These are phyloP conservation scores for Debaryomyces sp. DNA, from an alignment of 1,139 yeast species.

Conservation along the genomic window DNA sequence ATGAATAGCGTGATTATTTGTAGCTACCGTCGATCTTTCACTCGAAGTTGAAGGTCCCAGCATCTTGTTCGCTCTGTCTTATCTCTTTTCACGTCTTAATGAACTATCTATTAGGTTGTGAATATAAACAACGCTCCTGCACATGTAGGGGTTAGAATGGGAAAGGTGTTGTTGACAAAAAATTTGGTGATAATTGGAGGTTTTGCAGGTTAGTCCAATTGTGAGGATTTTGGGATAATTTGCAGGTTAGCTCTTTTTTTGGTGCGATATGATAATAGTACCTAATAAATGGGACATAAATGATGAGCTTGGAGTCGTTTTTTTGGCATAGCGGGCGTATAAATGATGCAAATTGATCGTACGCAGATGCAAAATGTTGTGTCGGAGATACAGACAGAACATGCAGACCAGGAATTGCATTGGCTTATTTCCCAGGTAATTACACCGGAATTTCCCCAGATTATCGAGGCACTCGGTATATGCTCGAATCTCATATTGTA, in stretches of 20 bases:
- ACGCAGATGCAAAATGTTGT: conserved; percentile 5
- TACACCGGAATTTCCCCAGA: conserved; percentile 41
- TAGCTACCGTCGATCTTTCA: conserved; percentile 31
- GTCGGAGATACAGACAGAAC: conserved; percentile 21
- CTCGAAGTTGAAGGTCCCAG: conserved; percentile 39
- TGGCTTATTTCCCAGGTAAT: conserved; percentile 39
- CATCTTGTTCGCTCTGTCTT: conserved; percentile 15
- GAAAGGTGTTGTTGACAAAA: conserved; percentile 12
- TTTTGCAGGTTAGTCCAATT: conserved; percentile 7
- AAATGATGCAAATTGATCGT: not conserved
- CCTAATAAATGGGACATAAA: not conserved
- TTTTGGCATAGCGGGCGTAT: not conserved
- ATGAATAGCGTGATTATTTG: conserved; percentile 12
- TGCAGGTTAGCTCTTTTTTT: not conserved
- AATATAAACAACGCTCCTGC: conserved; percentile 20
- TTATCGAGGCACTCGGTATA: conserved; percentile 42
- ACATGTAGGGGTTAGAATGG: conserved; percentile 15
- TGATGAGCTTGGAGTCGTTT: not conserved
- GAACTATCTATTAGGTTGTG: conserved; percentile 14
- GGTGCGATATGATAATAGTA: not conserved
- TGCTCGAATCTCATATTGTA: conserved; percentile 41
- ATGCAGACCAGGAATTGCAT: conserved; percentile 41
- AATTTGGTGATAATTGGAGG: conserved; percentile 11
- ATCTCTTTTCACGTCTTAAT: conserved; percentile 8
- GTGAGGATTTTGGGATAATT: not conserved